A percentile compares a stretch with the other conserved stretches of the same genome.
Evolutionary conservation across 495 filamentous ascomycete genomes (phyloP).

Genomic region (Rhizodiscina lignyota): DNA sequence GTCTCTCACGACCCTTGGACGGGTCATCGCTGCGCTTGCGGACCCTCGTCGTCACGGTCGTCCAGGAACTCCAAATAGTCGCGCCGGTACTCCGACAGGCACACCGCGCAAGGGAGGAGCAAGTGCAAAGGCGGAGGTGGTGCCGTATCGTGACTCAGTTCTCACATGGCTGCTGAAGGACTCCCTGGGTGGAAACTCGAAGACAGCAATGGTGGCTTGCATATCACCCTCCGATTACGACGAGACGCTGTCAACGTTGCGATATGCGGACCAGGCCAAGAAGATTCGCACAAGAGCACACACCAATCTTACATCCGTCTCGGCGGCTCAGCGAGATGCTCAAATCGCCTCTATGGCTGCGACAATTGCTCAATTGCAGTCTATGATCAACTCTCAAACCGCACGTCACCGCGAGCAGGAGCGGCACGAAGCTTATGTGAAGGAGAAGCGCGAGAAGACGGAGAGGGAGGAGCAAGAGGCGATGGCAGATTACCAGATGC

Average conservation of each 20-base stretch:
- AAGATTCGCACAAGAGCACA: constrained; percentile 91
- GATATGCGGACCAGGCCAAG: constrained; percentile 96
- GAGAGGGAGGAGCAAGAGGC: constrained; percentile 16
- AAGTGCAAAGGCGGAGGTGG: constrained; percentile 39
- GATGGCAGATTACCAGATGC: constrained; percentile 78
- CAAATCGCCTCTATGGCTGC: constrained; percentile 90
- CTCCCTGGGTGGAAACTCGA: constrained; percentile 83
- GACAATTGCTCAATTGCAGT: constrained; percentile 70
- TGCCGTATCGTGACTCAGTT: constrained; percentile 91
- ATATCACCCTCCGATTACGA: constrained; percentile 93
- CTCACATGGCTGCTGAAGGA: constrained; percentile 97
- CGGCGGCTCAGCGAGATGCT: constrained; percentile 74
- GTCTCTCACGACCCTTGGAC: constrained; percentile 84
- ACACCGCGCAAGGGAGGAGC: constrained; percentile 24
- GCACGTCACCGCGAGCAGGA: constrained; percentile 23
- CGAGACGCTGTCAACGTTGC: constrained; percentile 86
- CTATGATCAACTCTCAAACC: constrained; percentile 41
- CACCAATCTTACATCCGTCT: constrained; percentile 84
- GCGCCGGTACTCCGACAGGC: constrained; percentile 2
- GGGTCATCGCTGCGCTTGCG: constrained; percentile 92
- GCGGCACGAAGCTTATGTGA: no score
- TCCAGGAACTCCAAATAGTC: not conserved
- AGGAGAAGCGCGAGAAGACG: not conserved
- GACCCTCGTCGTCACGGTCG: constrained; percentile 43
- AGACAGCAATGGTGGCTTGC: constrained; percentile 98